Base-by-base conservation (phyloP, 2,329 filamentous ascomycete species). In the Purpureocillium takamizusanense region DNA sequence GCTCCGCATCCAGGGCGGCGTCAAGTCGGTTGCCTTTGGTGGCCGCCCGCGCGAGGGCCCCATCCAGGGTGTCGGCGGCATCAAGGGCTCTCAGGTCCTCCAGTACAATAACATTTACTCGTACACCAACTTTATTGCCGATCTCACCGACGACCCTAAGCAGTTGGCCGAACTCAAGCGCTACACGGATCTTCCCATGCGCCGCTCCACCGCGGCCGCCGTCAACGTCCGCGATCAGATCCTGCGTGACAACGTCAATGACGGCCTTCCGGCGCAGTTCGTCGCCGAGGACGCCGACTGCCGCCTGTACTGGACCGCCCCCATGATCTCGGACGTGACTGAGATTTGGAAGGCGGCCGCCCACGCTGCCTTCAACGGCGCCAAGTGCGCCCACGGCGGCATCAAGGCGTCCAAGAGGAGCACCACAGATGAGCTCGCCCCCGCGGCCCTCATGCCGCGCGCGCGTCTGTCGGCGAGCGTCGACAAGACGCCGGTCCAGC, bases 21-120 rank as follows among this genome's bases (percentile, higher is more conserved):
- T 78, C n/a, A 68, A 69, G 55, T 70, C 66, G 4, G 63, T 49
- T 38, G 70, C 67, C 6, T 59, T 75, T 41, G 74, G 74, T 18
- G 74, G 74, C 4, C 59, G 62, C 2, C 64, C 67, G 27, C 61
- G 62, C 35, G 49, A 57, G 27, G 66, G 69, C 2, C 58, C 60
- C 2, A 76, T 76, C 40, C 73, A 76, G 52, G 70, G 69, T 15
- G 61, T 75, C 3, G 71, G 70, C 32, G 72, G 71, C 12, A 63
- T 70, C 45, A 74, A 75, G 52, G 73, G 73, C 9, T 61, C 64
- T 1, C 61, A 68, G 48, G 56, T 59, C 15, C 55, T 61, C 33
- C 41, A 47, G 5, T 65, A 53, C 46, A 18, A 7, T 5, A 39
- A 51, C 36, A 56, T 66, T 14, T 50, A 53, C 17, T 18, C 13